Percentiles rank a stretch among this genome's conserved stretches.
phyloP scores from a whole-genome alignment of 805 yeast species.

The Nakazawaea anatomiae region DNA sequence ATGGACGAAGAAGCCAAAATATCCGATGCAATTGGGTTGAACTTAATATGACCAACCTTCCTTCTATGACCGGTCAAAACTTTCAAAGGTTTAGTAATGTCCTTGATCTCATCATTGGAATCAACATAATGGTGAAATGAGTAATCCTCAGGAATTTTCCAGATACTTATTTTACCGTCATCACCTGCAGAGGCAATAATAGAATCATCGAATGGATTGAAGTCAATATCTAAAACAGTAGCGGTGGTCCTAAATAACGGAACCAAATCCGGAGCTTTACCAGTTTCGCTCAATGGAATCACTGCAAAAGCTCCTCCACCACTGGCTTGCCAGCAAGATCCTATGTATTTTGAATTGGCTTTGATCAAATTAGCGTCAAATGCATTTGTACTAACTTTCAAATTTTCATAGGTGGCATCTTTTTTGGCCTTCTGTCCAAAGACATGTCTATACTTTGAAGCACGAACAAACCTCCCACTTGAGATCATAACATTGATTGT shows the following conservation, averaged over 20 bases:
- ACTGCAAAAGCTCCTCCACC: slow-evolving; percentile 99
- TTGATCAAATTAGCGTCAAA: slow-evolving; percentile 92
- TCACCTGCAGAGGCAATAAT: slow-evolving; percentile 77
- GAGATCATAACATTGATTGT: neutral
- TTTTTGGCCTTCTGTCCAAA: slow-evolving; percentile 81
- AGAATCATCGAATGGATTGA: slow-evolving; percentile 82
- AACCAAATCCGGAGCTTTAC: slow-evolving; percentile 89
- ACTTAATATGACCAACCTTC: slow-evolving; percentile 88
- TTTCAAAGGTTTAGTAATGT: slow-evolving; percentile 60
- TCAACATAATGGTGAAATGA: slow-evolving; percentile 58
- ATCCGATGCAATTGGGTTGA: slow-evolving; percentile 83
- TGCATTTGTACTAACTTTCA: slow-evolving; percentile 81
- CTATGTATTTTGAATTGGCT: slow-evolving; percentile 77
- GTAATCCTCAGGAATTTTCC: slow-evolving; percentile 84
- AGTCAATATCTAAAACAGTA: slow-evolving; percentile 90
- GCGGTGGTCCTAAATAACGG: slow-evolving; percentile 95
- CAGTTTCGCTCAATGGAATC: slow-evolving; percentile 78
- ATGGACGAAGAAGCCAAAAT: slow-evolving; percentile 86
- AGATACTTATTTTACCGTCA: slow-evolving; percentile 72
- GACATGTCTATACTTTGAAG: slow-evolving; percentile 95
- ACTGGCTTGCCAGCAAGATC: slow-evolving; percentile 89
- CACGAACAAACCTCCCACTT: slow-evolving; percentile 88
- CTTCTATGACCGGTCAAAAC: slow-evolving; percentile 80
- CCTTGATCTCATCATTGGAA: slow-evolving; percentile 52
- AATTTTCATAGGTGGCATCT: slow-evolving; percentile 68